Percentiles rank a stretch among this genome's conserved stretches.
Conservation (phyloP, 371 early-diverging fungal genomes). For the Paraphysoderma sedebokerense region DNA sequence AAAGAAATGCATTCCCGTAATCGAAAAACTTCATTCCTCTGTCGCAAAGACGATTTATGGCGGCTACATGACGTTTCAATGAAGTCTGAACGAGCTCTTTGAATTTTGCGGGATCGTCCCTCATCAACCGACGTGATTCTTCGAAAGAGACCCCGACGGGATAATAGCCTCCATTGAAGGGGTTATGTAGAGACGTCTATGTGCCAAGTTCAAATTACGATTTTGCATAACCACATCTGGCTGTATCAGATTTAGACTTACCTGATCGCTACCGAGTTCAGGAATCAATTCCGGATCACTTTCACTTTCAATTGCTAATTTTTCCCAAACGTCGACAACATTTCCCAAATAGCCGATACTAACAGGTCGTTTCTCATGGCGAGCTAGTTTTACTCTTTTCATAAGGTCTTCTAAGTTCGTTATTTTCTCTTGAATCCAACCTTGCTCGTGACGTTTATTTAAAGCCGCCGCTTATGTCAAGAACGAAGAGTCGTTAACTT, state of each 20-base stretch:
- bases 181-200: conserved; percentile 6
- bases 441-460: conserved; percentile 3
- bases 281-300: neutral
- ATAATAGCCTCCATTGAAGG: conserved; percentile 4
- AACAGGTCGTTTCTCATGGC: neutral
- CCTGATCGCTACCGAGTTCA: conserved; percentile 3
- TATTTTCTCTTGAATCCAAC: conserved; percentile 1
- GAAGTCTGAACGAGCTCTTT: neutral
- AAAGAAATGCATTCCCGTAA: conserved; percentile 4
- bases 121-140: neutral
- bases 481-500: neutral
- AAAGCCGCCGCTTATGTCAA: neutral
- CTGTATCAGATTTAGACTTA: too few relatives aligned
- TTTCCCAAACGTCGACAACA: conserved; percentile 4
- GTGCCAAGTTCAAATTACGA: too few relatives aligned
- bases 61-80: conserved; percentile 3
- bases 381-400: neutral
- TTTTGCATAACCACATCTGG: too few relatives aligned
- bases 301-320: neutral
- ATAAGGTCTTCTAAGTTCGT: neutral
- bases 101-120: conserved; percentile 3
- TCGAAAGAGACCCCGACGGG: neutral
- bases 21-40: conserved; percentile 3
- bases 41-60: neutral
- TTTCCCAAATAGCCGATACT: conserved; percentile 4